These are phyloP conservation scores for Leptographium procerum DNA, from an alignment of 2,329 filamentous ascomycete species.

Conservation along the genomic window DNA sequence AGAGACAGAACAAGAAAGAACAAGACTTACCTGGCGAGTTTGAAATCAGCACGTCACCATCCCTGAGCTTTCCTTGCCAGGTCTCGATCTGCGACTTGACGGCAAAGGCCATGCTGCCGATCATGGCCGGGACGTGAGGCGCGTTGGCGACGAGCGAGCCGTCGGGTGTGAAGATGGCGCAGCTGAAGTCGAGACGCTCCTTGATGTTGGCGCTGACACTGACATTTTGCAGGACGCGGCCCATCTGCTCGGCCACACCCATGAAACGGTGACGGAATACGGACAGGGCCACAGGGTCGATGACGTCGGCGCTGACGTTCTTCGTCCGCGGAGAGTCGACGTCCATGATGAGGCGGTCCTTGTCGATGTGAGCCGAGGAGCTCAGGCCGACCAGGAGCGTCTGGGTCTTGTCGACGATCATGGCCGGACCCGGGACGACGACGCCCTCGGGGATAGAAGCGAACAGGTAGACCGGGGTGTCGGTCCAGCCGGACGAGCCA, in stretches of 20 bases:
- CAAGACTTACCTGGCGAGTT: constrained; percentile 49
- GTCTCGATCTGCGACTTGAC: constrained; percentile 67
- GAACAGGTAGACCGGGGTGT: constrained; percentile 57
- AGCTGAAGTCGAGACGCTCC: constrained; percentile 72
- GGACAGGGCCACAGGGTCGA: constrained; percentile 62
- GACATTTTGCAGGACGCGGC: constrained; percentile 65
- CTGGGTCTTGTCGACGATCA: constrained; percentile 56
- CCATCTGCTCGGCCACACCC: constrained; percentile 53
- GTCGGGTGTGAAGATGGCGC: constrained; percentile 63
- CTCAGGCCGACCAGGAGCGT: constrained; percentile 59
- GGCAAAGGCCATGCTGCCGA: constrained; percentile 74
- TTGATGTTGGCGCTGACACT: constrained; percentile 73
- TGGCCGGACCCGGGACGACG: constrained; percentile 45
- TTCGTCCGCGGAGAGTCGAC: constrained; percentile 11
- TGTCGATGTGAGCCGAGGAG: constrained; percentile 49
- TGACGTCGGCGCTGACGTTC: constrained; percentile 34
- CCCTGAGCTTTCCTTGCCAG: constrained; percentile 65
- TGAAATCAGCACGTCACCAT: constrained; percentile 69
- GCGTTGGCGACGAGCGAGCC: constrained; percentile 70
- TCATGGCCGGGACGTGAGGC: constrained; percentile 62
- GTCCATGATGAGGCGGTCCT: constrained; percentile 63
- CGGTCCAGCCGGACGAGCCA: constrained; percentile 27
- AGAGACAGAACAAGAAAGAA: not conserved
- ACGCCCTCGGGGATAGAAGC: constrained; percentile 50
- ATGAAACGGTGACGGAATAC: constrained; percentile 68